These are phyloP conservation scores for Physcomitrium patens DNA, from an alignment of 225 moss, liverwort and hornwort genomes.

Conservation along the genomic window DNA sequence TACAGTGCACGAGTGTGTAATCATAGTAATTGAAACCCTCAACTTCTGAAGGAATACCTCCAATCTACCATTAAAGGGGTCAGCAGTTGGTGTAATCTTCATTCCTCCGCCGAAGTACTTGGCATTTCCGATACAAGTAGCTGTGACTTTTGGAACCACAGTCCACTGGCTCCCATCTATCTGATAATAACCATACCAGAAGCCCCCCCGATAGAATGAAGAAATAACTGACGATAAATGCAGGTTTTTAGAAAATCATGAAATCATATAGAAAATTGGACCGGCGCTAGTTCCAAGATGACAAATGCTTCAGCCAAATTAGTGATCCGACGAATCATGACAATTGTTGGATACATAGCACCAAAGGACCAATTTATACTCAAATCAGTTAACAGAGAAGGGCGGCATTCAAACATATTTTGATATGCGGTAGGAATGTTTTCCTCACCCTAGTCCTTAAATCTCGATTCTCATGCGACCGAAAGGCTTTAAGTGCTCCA, in stretches of 20 bases:
- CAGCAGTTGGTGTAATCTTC: slow-evolving; percentile 84
- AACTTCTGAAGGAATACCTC: slow-evolving; percentile 46
- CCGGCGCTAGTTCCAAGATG: neutral
- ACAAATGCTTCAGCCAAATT: neutral
- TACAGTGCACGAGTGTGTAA: neutral
- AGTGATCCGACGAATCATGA: neutral
- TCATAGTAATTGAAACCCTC: neutral
- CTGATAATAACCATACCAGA: slow-evolving; percentile 32
- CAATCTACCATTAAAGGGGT: slow-evolving; percentile 73
- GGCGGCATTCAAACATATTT: neutral
- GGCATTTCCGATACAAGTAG: slow-evolving; percentile 82
- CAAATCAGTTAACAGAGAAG: neutral
- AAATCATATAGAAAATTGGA: neutral
- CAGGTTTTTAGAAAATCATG: neutral
- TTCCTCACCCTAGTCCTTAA: slow-evolving; percentile 63
- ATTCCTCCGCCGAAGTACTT: slow-evolving; percentile 94
- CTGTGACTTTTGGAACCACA: slow-evolving; percentile 62
- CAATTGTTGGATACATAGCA: neutral
- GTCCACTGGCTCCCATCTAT: slow-evolving; percentile 72
- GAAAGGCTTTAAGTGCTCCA: slow-evolving; percentile 79
- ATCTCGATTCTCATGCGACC: slow-evolving; percentile 71
- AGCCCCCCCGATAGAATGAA: neutral
- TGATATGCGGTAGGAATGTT: slow-evolving; percentile 1
- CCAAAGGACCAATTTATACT: neutral
- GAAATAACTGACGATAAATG: neutral